Evolutionary conservation across 2,329 filamentous ascomycete genomes (phyloP).

Genomic region (Cercospora sp.): DNA sequence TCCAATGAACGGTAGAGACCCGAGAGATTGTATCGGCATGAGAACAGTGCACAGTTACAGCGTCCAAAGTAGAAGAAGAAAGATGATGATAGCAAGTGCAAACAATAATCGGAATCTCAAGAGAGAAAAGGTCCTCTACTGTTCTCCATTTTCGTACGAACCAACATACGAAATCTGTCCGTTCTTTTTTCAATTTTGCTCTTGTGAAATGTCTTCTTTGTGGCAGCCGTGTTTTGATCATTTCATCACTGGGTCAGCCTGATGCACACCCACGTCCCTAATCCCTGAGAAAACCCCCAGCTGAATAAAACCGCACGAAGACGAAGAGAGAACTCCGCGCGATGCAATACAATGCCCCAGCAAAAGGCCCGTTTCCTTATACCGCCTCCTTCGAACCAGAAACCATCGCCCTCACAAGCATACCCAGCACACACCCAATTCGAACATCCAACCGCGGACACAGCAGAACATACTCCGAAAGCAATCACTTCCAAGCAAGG

Average conservation of each 20-base stretch:
- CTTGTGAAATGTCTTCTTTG: background rate
- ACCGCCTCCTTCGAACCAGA: background rate
- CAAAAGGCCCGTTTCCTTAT: background rate
- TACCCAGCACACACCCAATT: background rate
- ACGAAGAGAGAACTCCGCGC: background rate
- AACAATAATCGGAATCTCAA: background rate
- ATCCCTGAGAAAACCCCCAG: background rate
- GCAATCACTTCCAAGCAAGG: background rate
- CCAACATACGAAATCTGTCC: background rate
- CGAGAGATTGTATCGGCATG: background rate
- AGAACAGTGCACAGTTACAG: background rate
- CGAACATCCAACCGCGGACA: background rate
- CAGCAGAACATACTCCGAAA: background rate
- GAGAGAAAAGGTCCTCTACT: background rate
- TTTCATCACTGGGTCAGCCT: background rate
- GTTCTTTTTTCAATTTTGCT: background rate
- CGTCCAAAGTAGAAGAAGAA: background rate
- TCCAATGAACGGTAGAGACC: background rate
- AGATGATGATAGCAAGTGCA: background rate
- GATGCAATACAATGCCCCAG: background rate
- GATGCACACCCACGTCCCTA: background rate
- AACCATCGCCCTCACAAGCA: background rate
- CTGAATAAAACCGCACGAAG: background rate
- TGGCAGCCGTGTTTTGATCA: background rate
- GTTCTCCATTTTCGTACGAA: background rate